These are phyloP conservation scores for Alternaria viburni DNA, from an alignment of 2,329 filamentous ascomycete species.

Conservation along the genomic window DNA sequence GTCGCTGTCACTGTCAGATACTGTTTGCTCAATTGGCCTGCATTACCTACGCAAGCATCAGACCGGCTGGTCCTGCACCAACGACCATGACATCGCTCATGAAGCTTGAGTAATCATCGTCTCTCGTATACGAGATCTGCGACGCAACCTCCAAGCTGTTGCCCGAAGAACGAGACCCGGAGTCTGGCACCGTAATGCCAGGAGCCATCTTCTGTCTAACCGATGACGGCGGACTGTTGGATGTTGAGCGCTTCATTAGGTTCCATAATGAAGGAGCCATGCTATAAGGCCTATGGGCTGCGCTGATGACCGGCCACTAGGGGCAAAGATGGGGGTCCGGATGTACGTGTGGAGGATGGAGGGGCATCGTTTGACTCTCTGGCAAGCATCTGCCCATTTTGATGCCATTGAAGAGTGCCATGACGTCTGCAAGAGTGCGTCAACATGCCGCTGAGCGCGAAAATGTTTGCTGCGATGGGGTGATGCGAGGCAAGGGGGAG, in stretches of 20 bases:
- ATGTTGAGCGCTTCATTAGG: slow-evolving; percentile 44
- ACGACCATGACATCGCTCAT: slow-evolving; percentile 51
- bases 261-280: slow-evolving; percentile 43
- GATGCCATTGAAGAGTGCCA: slow-evolving; percentile 18
- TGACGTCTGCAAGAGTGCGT: slow-evolving; percentile 11
- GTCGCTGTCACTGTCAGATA: slow-evolving; percentile 46
- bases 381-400: slow-evolving; percentile 35
- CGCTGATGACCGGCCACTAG: slow-evolving; percentile 19
- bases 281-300: slow-evolving; percentile 26
- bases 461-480: slow-evolving; percentile 32
- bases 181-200: slow-evolving; percentile 29
- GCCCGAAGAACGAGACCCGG: slow-evolving; percentile 31
- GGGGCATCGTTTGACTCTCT: slow-evolving; percentile 26
- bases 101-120: slow-evolving; percentile 39
- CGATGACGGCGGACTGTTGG: slow-evolving; percentile 29
- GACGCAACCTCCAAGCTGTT: slow-evolving; percentile 31
- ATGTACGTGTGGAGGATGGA: slow-evolving; percentile 22
- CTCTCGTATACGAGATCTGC: slow-evolving; percentile 21
- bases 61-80: slow-evolving; percentile 51
- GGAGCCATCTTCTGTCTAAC: slow-evolving; percentile 46
- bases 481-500: slow-evolving; percentile 29
- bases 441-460: slow-evolving; percentile 10
- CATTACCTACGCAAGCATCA: slow-evolving; percentile 51
- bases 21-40: neutral
- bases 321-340: slow-evolving; percentile 35